These are phyloP conservation scores for Plasmodium yoelii DNA, from an alignment of 169 alveolate genomes.

Conservation along the genomic window DNA sequence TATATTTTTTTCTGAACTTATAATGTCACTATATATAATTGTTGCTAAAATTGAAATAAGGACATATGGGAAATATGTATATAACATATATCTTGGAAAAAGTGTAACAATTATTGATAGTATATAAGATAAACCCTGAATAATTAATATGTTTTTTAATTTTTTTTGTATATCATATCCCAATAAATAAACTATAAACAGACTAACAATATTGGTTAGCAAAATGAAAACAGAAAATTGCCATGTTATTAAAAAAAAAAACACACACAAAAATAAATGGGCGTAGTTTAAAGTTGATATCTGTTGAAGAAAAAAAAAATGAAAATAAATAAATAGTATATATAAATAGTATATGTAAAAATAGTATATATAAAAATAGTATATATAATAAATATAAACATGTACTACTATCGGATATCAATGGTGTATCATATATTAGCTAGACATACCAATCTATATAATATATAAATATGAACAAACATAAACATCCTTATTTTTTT, in stretches of 20 bases:
- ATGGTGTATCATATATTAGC: not conserved
- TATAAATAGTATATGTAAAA: no score
- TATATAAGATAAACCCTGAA: constrained; percentile 21
- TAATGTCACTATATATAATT: not conserved
- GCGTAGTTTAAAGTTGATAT: not conserved
- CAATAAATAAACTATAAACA: constrained; percentile 38
- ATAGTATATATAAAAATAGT: no score
- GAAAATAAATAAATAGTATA: no score
- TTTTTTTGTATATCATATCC: constrained; percentile 38
- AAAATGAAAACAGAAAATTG: constrained; percentile 58
- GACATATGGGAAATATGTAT: constrained; percentile 54
- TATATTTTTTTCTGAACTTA: not conserved
- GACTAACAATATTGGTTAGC: constrained; percentile 38
- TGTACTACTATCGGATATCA: not conserved
- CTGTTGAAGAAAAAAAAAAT: not conserved
- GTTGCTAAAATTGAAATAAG: constrained; percentile 23
- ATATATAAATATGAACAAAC: not conserved
- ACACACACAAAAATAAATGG: constrained; percentile 20
- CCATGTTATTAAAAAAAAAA: constrained; percentile 46
- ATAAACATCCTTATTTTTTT: not conserved
- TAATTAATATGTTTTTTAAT: constrained; percentile 3
- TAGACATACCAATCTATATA: not conserved
- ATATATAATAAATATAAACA: no score
- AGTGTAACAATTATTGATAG: constrained; percentile 10
- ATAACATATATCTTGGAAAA: constrained; percentile 57